Evolutionary conservation across 2,329 filamentous ascomycete species (phyloP).

Genomic region (Claviceps cyperi): DNA sequence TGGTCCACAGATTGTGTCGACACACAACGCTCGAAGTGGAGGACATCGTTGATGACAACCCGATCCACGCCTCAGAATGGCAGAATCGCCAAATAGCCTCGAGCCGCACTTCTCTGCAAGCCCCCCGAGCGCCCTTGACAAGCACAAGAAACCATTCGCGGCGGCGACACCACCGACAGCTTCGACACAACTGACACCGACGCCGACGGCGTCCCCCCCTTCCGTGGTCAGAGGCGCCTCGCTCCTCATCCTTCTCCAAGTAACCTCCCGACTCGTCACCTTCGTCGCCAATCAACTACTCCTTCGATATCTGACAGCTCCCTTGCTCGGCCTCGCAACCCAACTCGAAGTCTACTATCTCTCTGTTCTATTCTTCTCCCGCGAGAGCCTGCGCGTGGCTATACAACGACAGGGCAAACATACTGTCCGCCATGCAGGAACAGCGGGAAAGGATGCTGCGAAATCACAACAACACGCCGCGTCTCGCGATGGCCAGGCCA

Average conservation of each 20-base stretch:
- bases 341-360: constrained; percentile 90
- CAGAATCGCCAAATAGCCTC: neutral
- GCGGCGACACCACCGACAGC: too few species aligned
- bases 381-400: constrained; percentile 83
- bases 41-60: too few species aligned
- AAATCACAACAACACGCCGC: constrained; percentile 2
- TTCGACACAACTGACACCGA: neutral
- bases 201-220: constrained; percentile 1
- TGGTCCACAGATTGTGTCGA: too few species aligned
- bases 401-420: constrained; percentile 54
- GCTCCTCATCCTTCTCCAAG: constrained; percentile 75
- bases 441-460: constrained; percentile 1
- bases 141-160: too few species aligned
- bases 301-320: constrained; percentile 73
- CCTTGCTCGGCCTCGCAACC: constrained; percentile 69
- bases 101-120: too few species aligned
- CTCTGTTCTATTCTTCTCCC: constrained; percentile 84
- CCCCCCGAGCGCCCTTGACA: too few species aligned
- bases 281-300: constrained; percentile 88
- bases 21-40: too few species aligned
- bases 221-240: constrained; percentile 56
- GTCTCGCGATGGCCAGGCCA: constrained; percentile 46
- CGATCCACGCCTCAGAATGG: neutral
- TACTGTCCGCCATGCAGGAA: neutral
- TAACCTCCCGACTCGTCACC: constrained; percentile 74